These are phyloP conservation scores for Nemania sp. DNA, from an alignment of 2,329 filamentous ascomycete genomes.

Conservation along the genomic window DNA sequence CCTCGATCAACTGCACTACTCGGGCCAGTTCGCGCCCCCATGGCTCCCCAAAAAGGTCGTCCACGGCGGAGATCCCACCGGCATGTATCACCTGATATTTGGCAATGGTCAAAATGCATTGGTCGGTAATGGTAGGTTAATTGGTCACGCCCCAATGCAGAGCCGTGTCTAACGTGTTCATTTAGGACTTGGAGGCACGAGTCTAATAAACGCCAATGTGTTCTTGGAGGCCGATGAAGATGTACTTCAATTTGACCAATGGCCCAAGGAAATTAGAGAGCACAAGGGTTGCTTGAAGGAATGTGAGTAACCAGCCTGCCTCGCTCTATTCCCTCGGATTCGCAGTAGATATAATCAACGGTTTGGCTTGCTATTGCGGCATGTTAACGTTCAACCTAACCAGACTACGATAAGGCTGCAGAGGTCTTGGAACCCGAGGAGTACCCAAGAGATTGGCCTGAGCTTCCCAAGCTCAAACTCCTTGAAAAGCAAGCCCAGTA, in stretches of 20 bases:
- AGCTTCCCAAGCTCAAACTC: conserved; percentile 60
- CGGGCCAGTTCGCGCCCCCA: conserved; percentile 55
- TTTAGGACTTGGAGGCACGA: conserved; percentile 65
- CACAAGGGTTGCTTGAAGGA: conserved; percentile 48
- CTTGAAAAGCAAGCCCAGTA: conserved; percentile 60
- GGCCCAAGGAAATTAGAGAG: conserved; percentile 62
- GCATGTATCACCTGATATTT: conserved; percentile 66
- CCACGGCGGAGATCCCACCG: conserved; percentile 58
- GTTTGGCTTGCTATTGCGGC: background rate
- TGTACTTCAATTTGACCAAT: conserved; percentile 57
- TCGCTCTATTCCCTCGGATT: background rate
- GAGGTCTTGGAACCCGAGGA: conserved; percentile 61
- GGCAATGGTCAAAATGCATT: conserved; percentile 68
- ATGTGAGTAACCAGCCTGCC: conserved; percentile 48
- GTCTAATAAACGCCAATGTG: conserved; percentile 69
- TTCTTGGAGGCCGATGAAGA: conserved; percentile 63
- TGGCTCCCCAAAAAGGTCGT: conserved; percentile 48
- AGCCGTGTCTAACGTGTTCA: conserved; percentile 10
- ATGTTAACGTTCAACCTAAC: conserved; percentile 7
- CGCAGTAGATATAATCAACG: background rate
- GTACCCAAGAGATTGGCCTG: conserved; percentile 63
- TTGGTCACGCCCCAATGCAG: background rate
- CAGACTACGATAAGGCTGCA: conserved; percentile 62
- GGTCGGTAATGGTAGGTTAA: conserved; percentile 58
- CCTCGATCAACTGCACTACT: conserved; percentile 58